Percentiles rank a stretch among this genome's conserved stretches.
phyloP scores from a whole-genome alignment of 106 monocot genomes.

The Amphibolis antarctica region DNA sequence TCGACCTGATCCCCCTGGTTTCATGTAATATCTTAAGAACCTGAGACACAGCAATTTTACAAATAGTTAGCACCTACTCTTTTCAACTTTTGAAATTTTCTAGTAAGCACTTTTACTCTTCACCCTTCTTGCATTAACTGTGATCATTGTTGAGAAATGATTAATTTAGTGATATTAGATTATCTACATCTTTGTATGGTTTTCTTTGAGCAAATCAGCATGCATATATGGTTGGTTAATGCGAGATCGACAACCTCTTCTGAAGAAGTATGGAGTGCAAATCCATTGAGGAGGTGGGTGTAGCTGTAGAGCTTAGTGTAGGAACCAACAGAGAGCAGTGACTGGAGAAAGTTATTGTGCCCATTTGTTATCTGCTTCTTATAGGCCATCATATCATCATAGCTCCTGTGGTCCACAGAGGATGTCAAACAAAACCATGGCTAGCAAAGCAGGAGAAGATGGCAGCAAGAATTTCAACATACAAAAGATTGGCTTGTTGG shows the following conservation, averaged over 20 bases:
- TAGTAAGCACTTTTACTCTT: too few species aligned
- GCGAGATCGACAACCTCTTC: too few species aligned
- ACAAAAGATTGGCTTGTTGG: background rate
- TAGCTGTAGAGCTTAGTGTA: slow-evolving; percentile 26
- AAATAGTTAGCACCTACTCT: too few species aligned
- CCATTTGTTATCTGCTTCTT: slow-evolving; percentile 7
- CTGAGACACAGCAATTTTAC: slow-evolving; percentile 11
- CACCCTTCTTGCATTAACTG: too few species aligned
- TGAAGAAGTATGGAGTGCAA: slow-evolving; percentile 15
- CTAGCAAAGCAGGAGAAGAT: background rate
- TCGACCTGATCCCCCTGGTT: slow-evolving; percentile 35
- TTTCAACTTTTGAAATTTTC: too few species aligned
- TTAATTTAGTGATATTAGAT: too few species aligned
- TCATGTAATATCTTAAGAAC: slow-evolving; percentile 26
- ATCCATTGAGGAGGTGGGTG: slow-evolving; percentile 24
- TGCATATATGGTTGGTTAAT: too few species aligned
- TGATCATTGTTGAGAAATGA: too few species aligned
- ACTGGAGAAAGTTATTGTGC: slow-evolving; percentile 14
- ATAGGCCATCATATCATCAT: slow-evolving; percentile 3
- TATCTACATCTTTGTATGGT: too few species aligned
- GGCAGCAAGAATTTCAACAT: background rate
- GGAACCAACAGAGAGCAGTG: slow-evolving; percentile 10
- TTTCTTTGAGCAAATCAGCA: too few species aligned
- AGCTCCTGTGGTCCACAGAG: background rate
- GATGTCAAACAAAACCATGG: background rate